Evolutionary conservation across 441 rosid genomes (phyloP), one percentile per base, ranked within the genome.

Genomic region (Gossypium aridum): DNA sequence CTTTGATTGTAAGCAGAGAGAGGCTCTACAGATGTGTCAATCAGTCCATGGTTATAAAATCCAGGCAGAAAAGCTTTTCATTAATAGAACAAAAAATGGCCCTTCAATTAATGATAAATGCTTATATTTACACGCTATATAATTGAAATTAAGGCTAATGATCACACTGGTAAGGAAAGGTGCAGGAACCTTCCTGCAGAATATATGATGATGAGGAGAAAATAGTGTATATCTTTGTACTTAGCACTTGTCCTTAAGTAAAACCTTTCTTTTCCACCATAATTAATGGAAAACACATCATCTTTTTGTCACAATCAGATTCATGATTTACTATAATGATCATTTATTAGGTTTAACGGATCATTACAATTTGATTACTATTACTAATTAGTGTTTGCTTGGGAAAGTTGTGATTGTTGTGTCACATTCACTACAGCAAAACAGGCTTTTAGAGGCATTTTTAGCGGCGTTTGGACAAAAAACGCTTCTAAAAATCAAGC

Each of bases 171-270:
- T 37, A n/a, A 76, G 76, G 84, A 79, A 86, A 84, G 80, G 26
- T 75, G 85, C 0, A 70, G 81, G 86, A 79, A 82, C 77, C 75
- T 84, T 82, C 86, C 82, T 80, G 12, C 54, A 13, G 3, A 16
- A 28, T 53, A 77, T 39, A n/a, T 57, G 4, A 23, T 61, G 65
- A 72, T 34, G 74, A 57, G 60, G 66, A 17, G 9, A 60, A 76
- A 76, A 77, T 75, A 76, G 71, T 65, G 45, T 17, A 13, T 0
- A 13, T 0, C 70, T 78, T 84, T 82, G 87, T 74, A 70, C 70
- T 77, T 79, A 69, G 54, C 55, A 7, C 37, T 75, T 83, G 84
- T 81, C 78, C 54, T 62, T 17, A 68, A 43, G 55, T 45, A 47
- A 55, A 39, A 73, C 37, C 77, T 61, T 12, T 79, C 25, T 77